Evolutionary conservation across 2,329 filamentous ascomycete species (phyloP).

Genomic region (Cercospora sesami): DNA sequence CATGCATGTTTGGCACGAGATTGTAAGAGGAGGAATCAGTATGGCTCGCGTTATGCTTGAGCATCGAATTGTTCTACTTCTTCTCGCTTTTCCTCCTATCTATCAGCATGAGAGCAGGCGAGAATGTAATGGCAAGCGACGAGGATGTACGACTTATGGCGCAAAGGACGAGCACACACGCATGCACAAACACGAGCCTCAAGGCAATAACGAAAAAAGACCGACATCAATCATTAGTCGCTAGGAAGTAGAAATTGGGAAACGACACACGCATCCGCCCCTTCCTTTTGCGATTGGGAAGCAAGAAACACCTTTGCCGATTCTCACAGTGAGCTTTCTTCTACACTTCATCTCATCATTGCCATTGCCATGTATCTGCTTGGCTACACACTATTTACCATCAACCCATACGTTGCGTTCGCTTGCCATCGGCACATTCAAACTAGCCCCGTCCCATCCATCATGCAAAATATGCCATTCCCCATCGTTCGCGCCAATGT

Average conservation of each 20-base stretch:
- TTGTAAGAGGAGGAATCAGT: not conserved
- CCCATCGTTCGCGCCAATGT: not conserved
- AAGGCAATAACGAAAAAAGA: not conserved
- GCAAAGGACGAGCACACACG: not conserved
- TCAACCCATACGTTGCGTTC: not conserved
- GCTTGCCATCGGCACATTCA: slow-evolving; percentile 6
- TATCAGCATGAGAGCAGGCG: not conserved
- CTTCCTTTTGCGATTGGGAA: not conserved
- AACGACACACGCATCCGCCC: not conserved
- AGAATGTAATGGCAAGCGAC: not conserved
- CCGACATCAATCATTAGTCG: not conserved
- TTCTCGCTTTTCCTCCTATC: not conserved
- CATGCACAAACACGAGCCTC: not conserved
- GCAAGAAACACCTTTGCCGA: not conserved
- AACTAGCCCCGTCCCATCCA: not conserved
- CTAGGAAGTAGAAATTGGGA: not conserved
- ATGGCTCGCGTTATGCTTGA: not conserved
- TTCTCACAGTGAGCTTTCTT: not conserved
- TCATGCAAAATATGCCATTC: not conserved
- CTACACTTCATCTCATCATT: not conserved
- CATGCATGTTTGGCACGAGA: not conserved
- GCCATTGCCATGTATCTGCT: not conserved
- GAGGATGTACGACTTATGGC: not conserved
- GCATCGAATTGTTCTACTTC: not conserved
- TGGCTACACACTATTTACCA: not conserved